A percentile compares a stretch with the other conserved stretches of the same genome.
Conservation (phyloP, 2,329 filamentous ascomycete species). For the Curvularia hawaiiensis region DNA sequence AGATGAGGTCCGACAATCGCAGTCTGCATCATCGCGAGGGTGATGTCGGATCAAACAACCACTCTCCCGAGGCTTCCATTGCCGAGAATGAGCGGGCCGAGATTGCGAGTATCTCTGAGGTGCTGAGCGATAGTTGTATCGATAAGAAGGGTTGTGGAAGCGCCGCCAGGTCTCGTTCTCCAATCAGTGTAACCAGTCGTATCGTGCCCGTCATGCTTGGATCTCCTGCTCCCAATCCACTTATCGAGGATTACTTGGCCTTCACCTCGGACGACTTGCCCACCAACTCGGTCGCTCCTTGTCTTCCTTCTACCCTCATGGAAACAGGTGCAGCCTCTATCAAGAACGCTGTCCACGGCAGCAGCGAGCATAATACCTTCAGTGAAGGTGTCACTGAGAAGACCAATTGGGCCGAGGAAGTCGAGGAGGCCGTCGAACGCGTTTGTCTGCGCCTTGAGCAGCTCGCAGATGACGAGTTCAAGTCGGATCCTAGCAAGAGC, state of each 20-base stretch:
- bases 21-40: slow-evolving; percentile 16
- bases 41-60: slow-evolving; percentile 26
- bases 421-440: slow-evolving; percentile 33
- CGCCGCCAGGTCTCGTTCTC: slow-evolving; percentile 15
- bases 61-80: slow-evolving; percentile 25
- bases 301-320: slow-evolving; percentile 22
- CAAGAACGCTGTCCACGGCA: slow-evolving; percentile 15
- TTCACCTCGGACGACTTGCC: slow-evolving; percentile 38
- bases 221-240: slow-evolving; percentile 33
- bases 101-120: slow-evolving; percentile 21
- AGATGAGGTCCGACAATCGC: slow-evolving; percentile 58
- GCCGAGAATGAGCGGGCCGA: slow-evolving; percentile 28
- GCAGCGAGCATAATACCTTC: slow-evolving; percentile 19
- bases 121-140: slow-evolving; percentile 23
- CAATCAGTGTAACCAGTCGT: slow-evolving; percentile 10
- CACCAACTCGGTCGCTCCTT: slow-evolving; percentile 22
- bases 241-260: slow-evolving; percentile 36
- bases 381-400: slow-evolving; percentile 40
- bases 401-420: slow-evolving; percentile 43
- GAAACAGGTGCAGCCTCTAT: slow-evolving; percentile 15
- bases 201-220: slow-evolving; percentile 36
- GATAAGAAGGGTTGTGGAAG: slow-evolving; percentile 10
- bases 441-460: slow-evolving; percentile 36
- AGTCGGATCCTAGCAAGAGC: slow-evolving; percentile 23
- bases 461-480: slow-evolving; percentile 38